These are phyloP conservation scores for Cyberlindnera maritima DNA, from an alignment of 805 yeast species.

Conservation along the genomic window DNA sequence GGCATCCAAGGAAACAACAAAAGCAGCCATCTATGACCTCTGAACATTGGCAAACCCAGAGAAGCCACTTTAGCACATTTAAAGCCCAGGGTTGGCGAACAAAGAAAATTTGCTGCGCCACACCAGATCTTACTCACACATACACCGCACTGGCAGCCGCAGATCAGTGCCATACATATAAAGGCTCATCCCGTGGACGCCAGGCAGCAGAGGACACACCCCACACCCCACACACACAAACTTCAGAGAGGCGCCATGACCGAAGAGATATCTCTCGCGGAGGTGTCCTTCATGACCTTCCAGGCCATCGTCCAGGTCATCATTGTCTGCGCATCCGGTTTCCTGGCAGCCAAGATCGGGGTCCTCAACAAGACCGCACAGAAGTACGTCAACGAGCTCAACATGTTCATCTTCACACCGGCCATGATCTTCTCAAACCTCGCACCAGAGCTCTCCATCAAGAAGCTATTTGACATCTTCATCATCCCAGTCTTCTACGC, in stretches of 20 bases:
- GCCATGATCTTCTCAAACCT: conserved; percentile 87
- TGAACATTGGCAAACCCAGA: too few species aligned
- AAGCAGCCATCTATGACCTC: background rate
- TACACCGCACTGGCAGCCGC: too few species aligned
- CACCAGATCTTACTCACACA: too few species aligned
- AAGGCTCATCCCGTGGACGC: too few species aligned
- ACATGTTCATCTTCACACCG: conserved; percentile 93
- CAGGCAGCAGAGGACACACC: too few species aligned
- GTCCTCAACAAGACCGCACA: conserved; percentile 71
- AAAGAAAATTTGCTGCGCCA: too few species aligned
- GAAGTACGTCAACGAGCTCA: conserved; percentile 68
- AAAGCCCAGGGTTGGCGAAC: too few species aligned
- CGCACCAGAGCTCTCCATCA: conserved; percentile 63
- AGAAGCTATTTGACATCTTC: conserved; percentile 75
- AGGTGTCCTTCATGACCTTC: conserved; percentile 63
- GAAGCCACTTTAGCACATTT: too few species aligned
- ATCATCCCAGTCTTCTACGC: conserved; percentile 83
- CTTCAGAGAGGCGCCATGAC: too few species aligned
- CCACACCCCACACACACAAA: too few species aligned
- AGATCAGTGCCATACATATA: too few species aligned
- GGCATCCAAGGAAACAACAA: too few species aligned
- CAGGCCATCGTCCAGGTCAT: conserved; percentile 93
- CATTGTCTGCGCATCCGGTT: conserved; percentile 82
- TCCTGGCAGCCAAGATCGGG: conserved; percentile 74
- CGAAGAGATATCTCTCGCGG: conserved; percentile 11